Base-by-base conservation (phyloP, 495 filamentous ascomycete genomes). In the Aspergillus olivimuriae region DNA sequence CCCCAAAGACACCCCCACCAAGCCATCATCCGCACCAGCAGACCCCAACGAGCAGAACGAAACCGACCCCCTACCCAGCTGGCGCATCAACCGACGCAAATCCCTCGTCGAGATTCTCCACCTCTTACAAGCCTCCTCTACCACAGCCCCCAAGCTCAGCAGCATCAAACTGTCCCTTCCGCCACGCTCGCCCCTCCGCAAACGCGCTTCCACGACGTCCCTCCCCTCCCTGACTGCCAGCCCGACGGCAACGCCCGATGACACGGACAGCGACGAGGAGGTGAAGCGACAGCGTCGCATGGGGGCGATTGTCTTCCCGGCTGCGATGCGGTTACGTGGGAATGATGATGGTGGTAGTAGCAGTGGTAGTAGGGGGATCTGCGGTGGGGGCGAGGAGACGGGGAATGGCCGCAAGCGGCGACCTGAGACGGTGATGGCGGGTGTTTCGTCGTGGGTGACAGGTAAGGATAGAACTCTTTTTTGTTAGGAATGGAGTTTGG, bases 91-190 rank as follows among this genome's bases (percentile, higher is more conserved):
- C 21, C 47, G 50, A 17, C 54, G 54, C 32, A 53, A 51, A n/a
- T 57, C 54, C 4, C 49, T 57, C 44, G 38, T 57, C 23, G 54
- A 57, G 38, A 35, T 57, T 17, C 47, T 57, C 24, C 50, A 51
- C 28, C 42, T 51, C 26, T 37, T 51, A 1, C 50, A 48, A 23
- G 28, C 44, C 1, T 30, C 44, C 5, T 35, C 38, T 1, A 28
- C 44, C 20, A 7, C 46, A 4, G 38, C 46, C 10, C 34, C 39
- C 0, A 43, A 48, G 17, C 39, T 46, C 9, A 46, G 41, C 9
- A 36, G 22, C 14, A 16, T 51, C 41, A 42, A 21, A n/a, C 7
- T 43, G 11, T 39, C 40, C 15, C 14, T 41, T 19, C 26, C 16
- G 31, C 28, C 12, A 6, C 14, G 12, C 15, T 34, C 39, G 4